phyloP scores from a whole-genome alignment of 1,284 basidiomycete species.

The Xerocomus alliaceus region DNA sequence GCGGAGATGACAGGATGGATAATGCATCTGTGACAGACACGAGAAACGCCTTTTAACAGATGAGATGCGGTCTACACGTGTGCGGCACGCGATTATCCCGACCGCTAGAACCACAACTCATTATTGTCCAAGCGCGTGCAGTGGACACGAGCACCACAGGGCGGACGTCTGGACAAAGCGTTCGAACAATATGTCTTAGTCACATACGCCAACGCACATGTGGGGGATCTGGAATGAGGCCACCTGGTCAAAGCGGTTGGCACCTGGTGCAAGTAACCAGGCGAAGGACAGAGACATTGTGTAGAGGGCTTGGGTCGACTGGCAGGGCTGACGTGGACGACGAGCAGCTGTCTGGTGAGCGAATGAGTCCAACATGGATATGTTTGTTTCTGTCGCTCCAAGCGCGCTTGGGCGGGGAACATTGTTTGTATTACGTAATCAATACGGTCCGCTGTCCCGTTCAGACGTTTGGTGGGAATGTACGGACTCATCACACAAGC shows the following conservation, averaged over 20 bases:
- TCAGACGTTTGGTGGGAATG: constrained; percentile 15
- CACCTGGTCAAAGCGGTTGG: constrained; percentile 14
- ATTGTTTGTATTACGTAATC: constrained; percentile 13
- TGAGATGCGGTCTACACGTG: constrained; percentile 43
- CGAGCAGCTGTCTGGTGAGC: background rate
- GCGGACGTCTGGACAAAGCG: constrained; percentile 19
- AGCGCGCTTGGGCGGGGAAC: background rate
- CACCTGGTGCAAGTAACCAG: background rate
- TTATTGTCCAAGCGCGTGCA: constrained; percentile 21
- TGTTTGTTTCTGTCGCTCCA: background rate
- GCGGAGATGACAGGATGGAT: constrained; percentile 9
- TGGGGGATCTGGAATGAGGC: background rate
- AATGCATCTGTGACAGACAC: constrained; percentile 14
- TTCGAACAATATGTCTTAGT: constrained; percentile 8
- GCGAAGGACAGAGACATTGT: background rate
- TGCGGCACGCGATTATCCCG: constrained; percentile 41
- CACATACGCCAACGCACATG: background rate
- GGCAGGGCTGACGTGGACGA: background rate
- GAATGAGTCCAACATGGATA: background rate
- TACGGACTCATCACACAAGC: background rate
- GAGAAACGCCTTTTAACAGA: constrained; percentile 37
- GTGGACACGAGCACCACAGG: background rate
- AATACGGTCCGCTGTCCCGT: no score
- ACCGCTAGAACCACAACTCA: constrained; percentile 15
- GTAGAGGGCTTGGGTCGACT: background rate